A percentile compares a stretch with the other conserved stretches of the same genome.
phyloP scores from a whole-genome alignment of 139 green algal genomes.

The Micractinium sp. region DNA sequence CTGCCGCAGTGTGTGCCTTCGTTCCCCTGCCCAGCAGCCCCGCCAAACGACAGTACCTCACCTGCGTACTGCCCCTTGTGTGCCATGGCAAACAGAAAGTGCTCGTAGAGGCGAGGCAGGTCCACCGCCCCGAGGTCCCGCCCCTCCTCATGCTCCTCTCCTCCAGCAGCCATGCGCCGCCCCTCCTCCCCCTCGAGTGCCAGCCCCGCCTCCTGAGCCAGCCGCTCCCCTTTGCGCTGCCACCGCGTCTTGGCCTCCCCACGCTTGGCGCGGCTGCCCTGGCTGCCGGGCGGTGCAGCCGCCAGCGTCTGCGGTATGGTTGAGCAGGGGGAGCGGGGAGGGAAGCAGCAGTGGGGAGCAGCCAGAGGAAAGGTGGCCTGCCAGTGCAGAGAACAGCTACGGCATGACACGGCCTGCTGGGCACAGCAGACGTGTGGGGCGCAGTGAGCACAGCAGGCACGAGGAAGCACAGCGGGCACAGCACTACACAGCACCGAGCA shows the following conservation, averaged over 20 bases:
- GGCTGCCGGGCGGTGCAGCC: neutral
- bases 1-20: no score
- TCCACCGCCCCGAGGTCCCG: neutral
- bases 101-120: constrained; percentile 25
- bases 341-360: neutral
- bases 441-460: no score
- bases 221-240: neutral
- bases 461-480: neutral
- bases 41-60: neutral
- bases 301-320: neutral
- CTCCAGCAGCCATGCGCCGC: no score
- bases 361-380: no score
- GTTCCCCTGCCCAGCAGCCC: no score
- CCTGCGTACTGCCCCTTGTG: constrained; percentile 5
- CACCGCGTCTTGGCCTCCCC: neutral
- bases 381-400: no score
- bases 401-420: no score
- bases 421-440: no score
- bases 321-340: neutral
- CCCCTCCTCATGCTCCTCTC: neutral
- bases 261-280: neutral
- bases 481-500: neutral
- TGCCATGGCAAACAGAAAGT: constrained; percentile 27
- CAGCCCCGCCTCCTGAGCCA: neutral
- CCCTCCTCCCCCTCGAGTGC: neutral